These are phyloP conservation scores for Mychonastes homosphaera DNA, from an alignment of 139 green algal genomes.

Conservation along the genomic window DNA sequence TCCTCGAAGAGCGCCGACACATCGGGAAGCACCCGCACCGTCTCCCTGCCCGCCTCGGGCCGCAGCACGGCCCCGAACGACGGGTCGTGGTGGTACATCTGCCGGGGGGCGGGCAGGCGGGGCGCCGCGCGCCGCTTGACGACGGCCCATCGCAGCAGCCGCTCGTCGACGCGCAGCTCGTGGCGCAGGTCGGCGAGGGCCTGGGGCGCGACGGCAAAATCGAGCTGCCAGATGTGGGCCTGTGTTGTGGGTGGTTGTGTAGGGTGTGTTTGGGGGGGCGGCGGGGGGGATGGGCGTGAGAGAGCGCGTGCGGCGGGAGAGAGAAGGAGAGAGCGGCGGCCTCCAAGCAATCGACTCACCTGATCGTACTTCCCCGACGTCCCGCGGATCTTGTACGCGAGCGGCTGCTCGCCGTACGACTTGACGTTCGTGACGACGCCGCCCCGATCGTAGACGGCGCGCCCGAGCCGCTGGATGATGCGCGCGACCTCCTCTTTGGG, in stretches of 20 bases:
- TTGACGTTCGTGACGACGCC: constrained; percentile 61
- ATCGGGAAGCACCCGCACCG: not conserved
- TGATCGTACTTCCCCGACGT: constrained; percentile 39
- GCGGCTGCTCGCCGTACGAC: constrained; percentile 49
- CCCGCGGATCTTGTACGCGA: constrained; percentile 61
- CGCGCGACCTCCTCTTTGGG: constrained; percentile 13
- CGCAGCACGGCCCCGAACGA: constrained; percentile 1
- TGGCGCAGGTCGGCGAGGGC: constrained; percentile 42
- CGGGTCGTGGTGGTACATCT: constrained; percentile 9
- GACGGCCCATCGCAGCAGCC: constrained; percentile 56
- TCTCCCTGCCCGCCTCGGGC: not conserved
- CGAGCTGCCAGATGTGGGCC: constrained; percentile 69
- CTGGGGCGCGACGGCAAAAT: constrained; percentile 40
- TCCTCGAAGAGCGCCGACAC: not conserved
- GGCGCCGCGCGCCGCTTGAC: constrained; percentile 38
- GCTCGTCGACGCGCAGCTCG: constrained; percentile 49
- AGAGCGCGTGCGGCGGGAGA: too few species aligned
- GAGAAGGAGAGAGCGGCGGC: not conserved
- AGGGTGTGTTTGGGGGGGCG: too few species aligned
- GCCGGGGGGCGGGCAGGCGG: constrained; percentile 15
- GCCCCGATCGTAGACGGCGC: constrained; percentile 39
- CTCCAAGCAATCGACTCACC: constrained; percentile 26
- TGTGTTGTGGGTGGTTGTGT: too few species aligned
- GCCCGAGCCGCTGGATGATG: constrained; percentile 40
- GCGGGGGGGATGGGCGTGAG: too few species aligned